Evolutionary conservation across 2,329 filamentous ascomycete species (phyloP), one percentile per base, ranked within the genome.

Genomic region (Penicillium sp.): DNA sequence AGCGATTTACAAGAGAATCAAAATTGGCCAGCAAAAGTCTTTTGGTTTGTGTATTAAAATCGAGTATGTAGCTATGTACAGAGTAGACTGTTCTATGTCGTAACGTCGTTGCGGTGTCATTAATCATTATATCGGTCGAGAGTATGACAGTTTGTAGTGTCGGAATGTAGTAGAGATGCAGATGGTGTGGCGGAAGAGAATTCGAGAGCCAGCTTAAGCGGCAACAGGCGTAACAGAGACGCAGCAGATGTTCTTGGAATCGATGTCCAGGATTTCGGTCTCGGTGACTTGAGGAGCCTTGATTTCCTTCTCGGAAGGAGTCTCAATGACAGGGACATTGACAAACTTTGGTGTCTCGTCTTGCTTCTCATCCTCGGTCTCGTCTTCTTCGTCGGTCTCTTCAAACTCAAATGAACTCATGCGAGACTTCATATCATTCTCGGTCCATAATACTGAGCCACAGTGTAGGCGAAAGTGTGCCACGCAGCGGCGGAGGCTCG

Each of bases 341-440:
- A 37, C 35, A 9, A 37, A 24, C 31, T 18, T 34, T 5, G 31
- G 7, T 24, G 35, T 14, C 11, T 27, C 24, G 6, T 36, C 35
- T 24, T 37, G 18, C 22, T 37, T 37, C 16, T 37, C 22, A 6
- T 58, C 47, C 3, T 54, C 44, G 11, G 54, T 47, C 31, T 66
- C 64, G 10, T 60, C 60, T 49, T 63, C 60, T 18, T 58, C 52
- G 22, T 66, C 64, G 42, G 57, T 58, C 26, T 63, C 60, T 44
- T 67, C 64, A 23, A 66, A 57, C n/a, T 66, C 64, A 9, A 66
- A 63, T 6, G 64, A 63, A 46, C 63, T 66, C 50, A 67, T 66
- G 26, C 63, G 61, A 27, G 63, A 60, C 18, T 63, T 63, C 61
- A 65, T 65, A 14, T 67, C 64, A 37, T 64, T 61, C 44, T 67